Conservation (phyloP, 140 eudicot species). For the Ambrosia hybrid region DNA sequence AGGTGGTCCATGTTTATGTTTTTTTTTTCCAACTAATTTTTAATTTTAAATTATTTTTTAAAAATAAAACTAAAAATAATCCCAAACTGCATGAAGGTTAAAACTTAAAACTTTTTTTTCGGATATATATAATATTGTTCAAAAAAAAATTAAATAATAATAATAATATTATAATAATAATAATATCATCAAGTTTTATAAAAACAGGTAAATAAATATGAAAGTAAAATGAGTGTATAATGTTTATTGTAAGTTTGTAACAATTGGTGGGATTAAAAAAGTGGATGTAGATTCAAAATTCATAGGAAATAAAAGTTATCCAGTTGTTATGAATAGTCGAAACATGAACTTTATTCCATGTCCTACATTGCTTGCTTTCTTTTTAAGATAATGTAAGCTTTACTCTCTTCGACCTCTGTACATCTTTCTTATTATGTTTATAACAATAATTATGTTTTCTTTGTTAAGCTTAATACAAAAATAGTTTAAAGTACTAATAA, state of each 20-base stretch:
- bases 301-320: slow-evolving; percentile 1
- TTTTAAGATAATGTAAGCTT: slow-evolving; percentile 35
- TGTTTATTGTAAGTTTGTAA: too few species aligned
- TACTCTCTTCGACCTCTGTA: slow-evolving; percentile 22
- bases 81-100: neutral
- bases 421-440: neutral
- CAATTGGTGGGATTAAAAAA: neutral
- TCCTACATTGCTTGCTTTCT: slow-evolving; percentile 32
- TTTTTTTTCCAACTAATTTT: slow-evolving; percentile 8
- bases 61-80: too few species aligned
- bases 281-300: slow-evolving; percentile 10
- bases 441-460: neutral
- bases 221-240: neutral
- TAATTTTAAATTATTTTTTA: too few species aligned
- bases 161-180: too few species aligned
- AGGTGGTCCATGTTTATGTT: neutral
- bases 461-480: neutral
- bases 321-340: neutral
- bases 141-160: too few species aligned
- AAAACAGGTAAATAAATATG: neutral
- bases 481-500: too few species aligned
- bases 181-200: too few species aligned
- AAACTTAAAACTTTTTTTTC: too few species aligned
- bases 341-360: slow-evolving; percentile 16
- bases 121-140: too few species aligned